phyloP scores from a whole-genome alignment of 2,329 filamentous ascomycete genomes.

The Ophiostoma himal-ulmi region DNA sequence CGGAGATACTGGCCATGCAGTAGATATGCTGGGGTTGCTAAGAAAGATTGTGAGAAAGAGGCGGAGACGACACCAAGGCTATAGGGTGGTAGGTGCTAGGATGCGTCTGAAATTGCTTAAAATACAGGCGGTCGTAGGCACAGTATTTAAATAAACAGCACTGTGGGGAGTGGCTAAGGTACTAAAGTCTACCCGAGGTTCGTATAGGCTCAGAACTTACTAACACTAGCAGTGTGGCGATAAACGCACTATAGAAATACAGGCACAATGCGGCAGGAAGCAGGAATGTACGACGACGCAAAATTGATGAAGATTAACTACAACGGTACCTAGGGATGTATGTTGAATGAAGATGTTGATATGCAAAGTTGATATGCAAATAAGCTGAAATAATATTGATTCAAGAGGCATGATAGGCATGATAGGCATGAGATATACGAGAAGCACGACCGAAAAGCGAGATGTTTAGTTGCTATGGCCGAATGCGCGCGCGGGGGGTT shows the following conservation, averaged over 20 bases:
- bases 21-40: neutral
- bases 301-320: neutral
- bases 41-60: neutral
- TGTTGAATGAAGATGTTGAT: neutral
- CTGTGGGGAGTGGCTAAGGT: neutral
- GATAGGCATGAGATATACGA: neutral
- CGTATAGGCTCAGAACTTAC: neutral
- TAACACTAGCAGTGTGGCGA: neutral
- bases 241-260: neutral
- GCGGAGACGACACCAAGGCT: neutral
- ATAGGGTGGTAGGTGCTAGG: neutral
- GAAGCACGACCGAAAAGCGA: neutral
- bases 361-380: neutral
- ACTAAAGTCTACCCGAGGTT: neutral
- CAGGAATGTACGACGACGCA: slow-evolving; percentile 1
- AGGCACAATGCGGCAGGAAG: neutral
- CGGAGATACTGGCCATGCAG: neutral
- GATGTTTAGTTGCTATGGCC: neutral
- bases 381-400: neutral
- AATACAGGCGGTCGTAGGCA: neutral
- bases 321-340: slow-evolving; percentile 1
- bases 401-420: neutral
- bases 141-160: neutral
- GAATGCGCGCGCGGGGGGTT: neutral
- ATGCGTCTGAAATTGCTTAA: neutral